Percentiles rank a stretch among this genome's conserved stretches.
phyloP scores from a whole-genome alignment of 1,139 yeast species.

The Trichomonascaceae sp. region DNA sequence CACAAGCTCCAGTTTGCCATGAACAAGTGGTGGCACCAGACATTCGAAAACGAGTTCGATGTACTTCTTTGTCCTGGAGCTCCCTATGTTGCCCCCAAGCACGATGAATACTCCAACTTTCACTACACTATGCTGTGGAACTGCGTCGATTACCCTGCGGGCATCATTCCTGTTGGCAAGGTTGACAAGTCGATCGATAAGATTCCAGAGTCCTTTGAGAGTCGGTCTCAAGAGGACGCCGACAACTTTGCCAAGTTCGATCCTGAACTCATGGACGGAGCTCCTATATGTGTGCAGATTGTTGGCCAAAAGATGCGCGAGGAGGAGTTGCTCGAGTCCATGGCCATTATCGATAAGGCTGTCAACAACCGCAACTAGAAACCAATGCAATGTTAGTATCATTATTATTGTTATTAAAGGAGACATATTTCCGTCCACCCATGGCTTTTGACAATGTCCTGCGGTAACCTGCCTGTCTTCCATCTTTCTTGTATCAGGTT shows the following conservation, averaged over 20 bases:
- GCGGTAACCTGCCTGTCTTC: not conserved
- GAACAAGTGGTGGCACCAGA: constrained; percentile 3
- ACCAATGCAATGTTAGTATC: not conserved
- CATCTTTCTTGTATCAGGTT: not conserved
- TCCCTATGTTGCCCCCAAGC: constrained; percentile 26
- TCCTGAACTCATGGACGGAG: constrained; percentile 43
- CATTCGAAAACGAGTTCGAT: constrained; percentile 1
- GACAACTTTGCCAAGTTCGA: constrained; percentile 31
- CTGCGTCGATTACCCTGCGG: constrained; percentile 15
- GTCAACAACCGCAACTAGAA: constrained; percentile 1
- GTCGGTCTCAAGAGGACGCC: constrained; percentile 28
- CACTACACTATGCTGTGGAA: constrained; percentile 13
- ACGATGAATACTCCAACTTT: constrained; percentile 24
- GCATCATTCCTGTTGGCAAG: constrained; percentile 41
- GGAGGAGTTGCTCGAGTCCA: constrained; percentile 40
- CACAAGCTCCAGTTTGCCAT: not conserved
- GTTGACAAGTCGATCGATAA: constrained; percentile 36
- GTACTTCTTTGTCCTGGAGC: not conserved
- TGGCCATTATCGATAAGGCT: constrained; percentile 23
- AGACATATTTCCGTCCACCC: not conserved
- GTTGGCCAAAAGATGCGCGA: constrained; percentile 47
- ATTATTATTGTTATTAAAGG: not conserved
- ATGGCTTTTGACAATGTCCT: not conserved
- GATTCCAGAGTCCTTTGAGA: constrained; percentile 22
- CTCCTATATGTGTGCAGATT: constrained; percentile 55